Conservation (phyloP, 148 eudicot genomes). For the Chenopodium formosanum region DNA sequence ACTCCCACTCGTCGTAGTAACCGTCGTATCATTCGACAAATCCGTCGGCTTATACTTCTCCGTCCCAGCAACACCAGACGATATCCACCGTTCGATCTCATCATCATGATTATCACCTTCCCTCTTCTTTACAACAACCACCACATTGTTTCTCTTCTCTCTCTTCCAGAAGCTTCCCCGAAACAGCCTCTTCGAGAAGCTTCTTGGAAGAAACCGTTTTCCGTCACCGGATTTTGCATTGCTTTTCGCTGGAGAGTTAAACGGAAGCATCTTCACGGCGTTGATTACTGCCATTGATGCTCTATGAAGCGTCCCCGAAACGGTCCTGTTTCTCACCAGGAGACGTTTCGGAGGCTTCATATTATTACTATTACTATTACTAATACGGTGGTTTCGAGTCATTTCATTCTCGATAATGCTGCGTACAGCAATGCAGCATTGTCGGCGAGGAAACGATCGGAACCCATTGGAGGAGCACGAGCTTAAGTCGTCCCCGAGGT, state of each 20-base stretch:
- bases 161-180: slow-evolving; percentile 41
- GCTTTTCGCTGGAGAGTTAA: slow-evolving; percentile 15
- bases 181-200: slow-evolving; percentile 51
- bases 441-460: slow-evolving; percentile 62
- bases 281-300: slow-evolving; percentile 52
- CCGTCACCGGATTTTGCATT: not conserved
- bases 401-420: slow-evolving; percentile 39
- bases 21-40: slow-evolving; percentile 30
- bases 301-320: slow-evolving; percentile 37
- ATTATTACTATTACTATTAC: too few relatives aligned
- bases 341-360: not conserved
- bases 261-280: slow-evolving; percentile 55
- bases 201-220: slow-evolving; percentile 34
- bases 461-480: slow-evolving; percentile 88
- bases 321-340: not conserved
- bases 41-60: slow-evolving; percentile 36
- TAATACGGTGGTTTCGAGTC: not conserved
- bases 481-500: slow-evolving; percentile 62
- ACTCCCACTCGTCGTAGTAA: slow-evolving; percentile 21
- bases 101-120: slow-evolving; percentile 7
- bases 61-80: slow-evolving; percentile 26
- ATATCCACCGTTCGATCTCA: slow-evolving; percentile 61
- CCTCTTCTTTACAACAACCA: not conserved
- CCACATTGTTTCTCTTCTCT: slow-evolving; percentile 4
- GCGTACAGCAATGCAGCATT: slow-evolving; percentile 56